These are phyloP conservation scores for Coemansia erecta DNA, from an alignment of 192 early-diverging fungal species.

Conservation along the genomic window DNA sequence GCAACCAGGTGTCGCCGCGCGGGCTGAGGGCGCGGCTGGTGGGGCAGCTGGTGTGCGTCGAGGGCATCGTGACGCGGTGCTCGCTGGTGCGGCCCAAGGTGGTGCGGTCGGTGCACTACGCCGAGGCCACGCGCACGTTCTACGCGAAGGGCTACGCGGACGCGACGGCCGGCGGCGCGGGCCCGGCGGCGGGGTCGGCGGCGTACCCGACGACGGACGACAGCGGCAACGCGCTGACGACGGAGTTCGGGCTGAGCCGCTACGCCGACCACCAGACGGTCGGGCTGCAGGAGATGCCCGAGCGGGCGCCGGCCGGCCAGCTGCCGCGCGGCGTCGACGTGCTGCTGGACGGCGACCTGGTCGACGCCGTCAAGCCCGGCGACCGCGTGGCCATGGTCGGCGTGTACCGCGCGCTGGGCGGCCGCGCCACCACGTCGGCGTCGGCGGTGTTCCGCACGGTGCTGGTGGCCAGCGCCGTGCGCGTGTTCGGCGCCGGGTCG, in stretches of 20 bases:
- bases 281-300: slow-evolving; percentile 92
- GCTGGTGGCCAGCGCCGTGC: slow-evolving; percentile 84
- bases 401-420: slow-evolving; percentile 85
- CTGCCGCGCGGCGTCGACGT: slow-evolving; percentile 88
- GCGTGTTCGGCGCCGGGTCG: slow-evolving; percentile 76
- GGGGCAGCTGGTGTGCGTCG: slow-evolving; percentile 87
- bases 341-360: slow-evolving; percentile 93
- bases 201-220: slow-evolving; percentile 80
- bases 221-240: slow-evolving; percentile 85
- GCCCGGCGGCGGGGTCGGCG: slow-evolving; percentile 12
- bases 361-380: slow-evolving; percentile 90
- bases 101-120: slow-evolving; percentile 86
- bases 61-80: slow-evolving; percentile 98
- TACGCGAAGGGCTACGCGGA: slow-evolving; percentile 85
- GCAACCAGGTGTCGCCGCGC: slow-evolving; percentile 82
- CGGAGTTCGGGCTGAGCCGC: slow-evolving; percentile 86
- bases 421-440: slow-evolving; percentile 66
- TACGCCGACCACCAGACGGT: slow-evolving; percentile 89
- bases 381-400: slow-evolving; percentile 84
- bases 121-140: slow-evolving; percentile 78
- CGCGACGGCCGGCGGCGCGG: slow-evolving; percentile 71
- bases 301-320: slow-evolving; percentile 98
- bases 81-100: slow-evolving; percentile 97
- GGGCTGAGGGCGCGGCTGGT: slow-evolving; percentile 75
- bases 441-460: slow-evolving; percentile 90